Evolutionary conservation across 495 filamentous ascomycete species (phyloP).

Genomic region (Penicillium bovifimosum): DNA sequence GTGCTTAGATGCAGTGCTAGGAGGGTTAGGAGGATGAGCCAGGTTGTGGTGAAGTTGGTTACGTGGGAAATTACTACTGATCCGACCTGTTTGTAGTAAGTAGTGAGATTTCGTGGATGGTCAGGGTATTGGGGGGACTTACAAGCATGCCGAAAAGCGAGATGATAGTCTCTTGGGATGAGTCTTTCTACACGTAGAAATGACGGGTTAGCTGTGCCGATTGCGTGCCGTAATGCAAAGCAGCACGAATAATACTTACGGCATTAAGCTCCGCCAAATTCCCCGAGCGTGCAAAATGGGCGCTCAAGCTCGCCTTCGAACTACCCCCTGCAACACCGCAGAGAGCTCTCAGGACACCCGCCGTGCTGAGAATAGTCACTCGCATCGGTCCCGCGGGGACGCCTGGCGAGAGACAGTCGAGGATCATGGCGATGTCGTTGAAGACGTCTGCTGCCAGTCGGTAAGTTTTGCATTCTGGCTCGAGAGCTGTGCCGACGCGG

Average conservation of each 20-base stretch:
- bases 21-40: slow-evolving; percentile 66
- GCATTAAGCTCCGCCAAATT: slow-evolving; percentile 93
- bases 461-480: slow-evolving; percentile 93
- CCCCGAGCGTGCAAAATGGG: slow-evolving; percentile 84
- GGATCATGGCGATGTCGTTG: slow-evolving; percentile 84
- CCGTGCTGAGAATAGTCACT: slow-evolving; percentile 64
- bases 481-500: slow-evolving; percentile 75
- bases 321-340: slow-evolving; percentile 88
- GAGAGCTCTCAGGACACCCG: slow-evolving; percentile 71
- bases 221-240: not conserved
- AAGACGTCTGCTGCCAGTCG: slow-evolving; percentile 85
- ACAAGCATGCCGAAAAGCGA: slow-evolving; percentile 86
- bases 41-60: slow-evolving; percentile 64
- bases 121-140: slow-evolving; percentile 21
- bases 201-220: not conserved
- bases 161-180: slow-evolving; percentile 92
- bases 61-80: slow-evolving; percentile 74
- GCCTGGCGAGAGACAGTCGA: slow-evolving; percentile 81
- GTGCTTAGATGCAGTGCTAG: slow-evolving; percentile 68
- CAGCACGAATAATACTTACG: slow-evolving; percentile 37
- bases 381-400: slow-evolving; percentile 60
- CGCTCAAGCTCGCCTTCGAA: slow-evolving; percentile 84
- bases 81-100: slow-evolving; percentile 48
- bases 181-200: slow-evolving; percentile 62
- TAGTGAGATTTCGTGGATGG: not conserved